These are phyloP conservation scores for Globisporangium megalacanthum DNA, from an alignment of 352 stramenopile species.

Conservation along the genomic window DNA sequence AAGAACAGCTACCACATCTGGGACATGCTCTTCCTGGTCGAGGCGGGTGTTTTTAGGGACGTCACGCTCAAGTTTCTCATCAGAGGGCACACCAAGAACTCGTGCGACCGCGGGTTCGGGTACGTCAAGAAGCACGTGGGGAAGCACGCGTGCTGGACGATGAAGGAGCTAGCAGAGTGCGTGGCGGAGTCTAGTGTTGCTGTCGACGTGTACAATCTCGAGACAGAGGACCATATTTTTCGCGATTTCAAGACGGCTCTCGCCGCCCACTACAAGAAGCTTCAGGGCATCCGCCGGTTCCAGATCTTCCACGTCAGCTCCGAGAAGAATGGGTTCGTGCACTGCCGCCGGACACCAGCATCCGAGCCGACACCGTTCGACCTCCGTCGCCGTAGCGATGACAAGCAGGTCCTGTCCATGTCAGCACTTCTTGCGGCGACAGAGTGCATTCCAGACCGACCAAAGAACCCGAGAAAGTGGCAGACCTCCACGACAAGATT, in stretches of 20 bases:
- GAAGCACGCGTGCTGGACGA: neutral
- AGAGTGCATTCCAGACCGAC: no score
- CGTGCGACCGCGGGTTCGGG: neutral
- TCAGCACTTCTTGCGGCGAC: no score
- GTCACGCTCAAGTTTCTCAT: neutral
- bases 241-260: no score
- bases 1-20: neutral
- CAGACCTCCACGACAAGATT: neutral
- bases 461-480: neutral
- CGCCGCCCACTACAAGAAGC: no score
- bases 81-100: neutral
- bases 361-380: neutral
- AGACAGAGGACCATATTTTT: no score
- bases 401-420: no score
- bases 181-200: neutral
- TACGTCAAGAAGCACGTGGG: neutral
- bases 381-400: neutral
- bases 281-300: no score
- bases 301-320: no score
- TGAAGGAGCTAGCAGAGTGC: neutral
- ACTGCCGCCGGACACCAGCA: no score
- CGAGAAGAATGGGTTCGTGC: no score
- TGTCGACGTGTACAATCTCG: no score
- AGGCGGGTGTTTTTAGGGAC: neutral
- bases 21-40: neutral